A percentile compares a stretch with the other conserved stretches of the same genome.
Evolutionary conservation across 345 rosid species (phyloP).

Genomic region (Microcos paniculata): DNA sequence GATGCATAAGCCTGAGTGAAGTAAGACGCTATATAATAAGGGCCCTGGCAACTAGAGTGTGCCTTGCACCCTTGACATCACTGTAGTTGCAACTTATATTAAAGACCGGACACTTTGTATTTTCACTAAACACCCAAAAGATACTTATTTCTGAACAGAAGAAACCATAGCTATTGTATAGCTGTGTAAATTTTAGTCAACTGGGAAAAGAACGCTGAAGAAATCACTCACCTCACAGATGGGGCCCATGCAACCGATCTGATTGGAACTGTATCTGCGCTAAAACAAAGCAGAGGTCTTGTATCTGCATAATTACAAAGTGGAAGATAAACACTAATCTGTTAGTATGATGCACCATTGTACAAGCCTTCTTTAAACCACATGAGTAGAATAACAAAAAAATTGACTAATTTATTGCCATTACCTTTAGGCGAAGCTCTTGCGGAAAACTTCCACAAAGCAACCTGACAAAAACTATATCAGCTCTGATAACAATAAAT

Average conservation of each 20-base stretch:
- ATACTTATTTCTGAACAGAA: background rate
- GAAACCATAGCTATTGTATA: background rate
- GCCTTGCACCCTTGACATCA: too few relatives aligned
- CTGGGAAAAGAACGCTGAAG: background rate
- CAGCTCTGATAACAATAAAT: slow-evolving; percentile 15
- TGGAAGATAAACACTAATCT: slow-evolving; percentile 1
- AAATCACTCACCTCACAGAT: slow-evolving; percentile 52
- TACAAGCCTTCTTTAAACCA: background rate
- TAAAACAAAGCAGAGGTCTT: slow-evolving; percentile 79
- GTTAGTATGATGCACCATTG: slow-evolving; percentile 1
- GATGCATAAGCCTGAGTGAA: too few relatives aligned
- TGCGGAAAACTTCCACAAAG: slow-evolving; percentile 82
- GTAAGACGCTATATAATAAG: too few relatives aligned
- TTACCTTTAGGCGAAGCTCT: slow-evolving; percentile 56
- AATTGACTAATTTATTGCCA: background rate
- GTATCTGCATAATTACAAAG: slow-evolving; percentile 56
- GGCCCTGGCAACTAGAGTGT: too few relatives aligned
- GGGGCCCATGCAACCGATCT: slow-evolving; percentile 96
- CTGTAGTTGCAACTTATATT: background rate
- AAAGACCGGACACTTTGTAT: background rate
- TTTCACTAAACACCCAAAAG: background rate
- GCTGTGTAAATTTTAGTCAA: background rate
- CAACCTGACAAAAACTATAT: slow-evolving; percentile 58
- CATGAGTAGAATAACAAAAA: background rate
- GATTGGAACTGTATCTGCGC: slow-evolving; percentile 81